phyloP scores from a whole-genome alignment of 768 basidiomycete species.

The Filobasidium wieringae region DNA sequence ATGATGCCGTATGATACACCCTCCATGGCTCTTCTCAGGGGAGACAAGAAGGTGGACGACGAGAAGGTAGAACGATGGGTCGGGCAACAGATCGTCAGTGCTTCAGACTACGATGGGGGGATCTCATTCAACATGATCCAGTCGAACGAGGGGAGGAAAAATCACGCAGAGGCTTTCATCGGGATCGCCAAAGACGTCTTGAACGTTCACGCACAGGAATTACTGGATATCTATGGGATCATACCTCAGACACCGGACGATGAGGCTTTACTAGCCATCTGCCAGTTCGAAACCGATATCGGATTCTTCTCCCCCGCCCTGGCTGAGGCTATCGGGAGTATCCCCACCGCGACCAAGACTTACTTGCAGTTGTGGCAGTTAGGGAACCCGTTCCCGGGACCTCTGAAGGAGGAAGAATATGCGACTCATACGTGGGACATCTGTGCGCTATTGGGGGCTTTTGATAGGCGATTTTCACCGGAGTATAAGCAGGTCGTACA shows the following conservation, averaged over 20 bases:
- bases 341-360: not conserved
- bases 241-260: not conserved
- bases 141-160: not conserved
- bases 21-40: conserved; percentile 7
- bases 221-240: not conserved
- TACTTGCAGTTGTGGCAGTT: conserved; percentile 1
- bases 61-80: conserved; percentile 3
- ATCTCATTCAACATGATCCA: conserved; percentile 5
- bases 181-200: not conserved
- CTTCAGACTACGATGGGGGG: conserved; percentile 3
- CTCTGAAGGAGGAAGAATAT: not conserved
- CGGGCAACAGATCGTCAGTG: conserved; percentile 3
- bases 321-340: not conserved
- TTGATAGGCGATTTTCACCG: not conserved
- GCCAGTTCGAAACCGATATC: conserved; percentile 7
- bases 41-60: not conserved
- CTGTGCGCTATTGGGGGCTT: conserved; percentile 1
- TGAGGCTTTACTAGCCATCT: not conserved
- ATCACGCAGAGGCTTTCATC: conserved; percentile 1
- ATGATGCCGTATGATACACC: conserved; percentile 10
- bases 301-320: conserved; percentile 4
- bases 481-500: not conserved
- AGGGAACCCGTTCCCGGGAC: conserved; percentile 4
- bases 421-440: conserved; percentile 10
- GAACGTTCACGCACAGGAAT: not conserved